These are phyloP conservation scores for Debaryomycetaceae sp. DNA, from an alignment of 1,139 yeast species.

Conservation along the genomic window DNA sequence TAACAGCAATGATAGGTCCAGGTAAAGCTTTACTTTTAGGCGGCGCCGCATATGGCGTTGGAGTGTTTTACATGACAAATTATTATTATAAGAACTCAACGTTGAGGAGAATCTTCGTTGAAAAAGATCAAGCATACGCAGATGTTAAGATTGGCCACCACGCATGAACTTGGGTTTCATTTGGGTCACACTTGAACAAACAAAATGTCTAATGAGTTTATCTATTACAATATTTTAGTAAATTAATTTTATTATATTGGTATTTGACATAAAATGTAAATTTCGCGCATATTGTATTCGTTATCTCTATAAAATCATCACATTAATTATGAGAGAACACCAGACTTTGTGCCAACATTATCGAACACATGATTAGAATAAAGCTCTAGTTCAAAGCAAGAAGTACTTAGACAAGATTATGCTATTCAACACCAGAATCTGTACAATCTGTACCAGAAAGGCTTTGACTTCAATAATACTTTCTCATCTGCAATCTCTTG, in stretches of 20 bases:
- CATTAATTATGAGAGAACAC: not conserved
- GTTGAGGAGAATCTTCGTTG: conserved; percentile 27
- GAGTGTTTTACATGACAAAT: conserved; percentile 34
- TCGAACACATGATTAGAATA: not conserved
- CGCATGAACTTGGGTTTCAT: too few species aligned
- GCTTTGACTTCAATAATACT: conserved; percentile 21
- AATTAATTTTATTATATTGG: too few species aligned
- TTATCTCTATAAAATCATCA: not conserved
- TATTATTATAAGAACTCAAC: conserved; percentile 30
- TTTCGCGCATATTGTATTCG: not conserved
- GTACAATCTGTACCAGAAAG: conserved; percentile 33
- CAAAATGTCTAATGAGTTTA: too few species aligned
- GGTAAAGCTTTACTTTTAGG: conserved; percentile 30
- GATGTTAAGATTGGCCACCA: conserved; percentile 19
- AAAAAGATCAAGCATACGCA: conserved; percentile 29
- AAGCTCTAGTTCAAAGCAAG: too few species aligned
- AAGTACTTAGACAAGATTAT: too few species aligned
- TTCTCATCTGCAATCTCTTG: conserved; percentile 46
- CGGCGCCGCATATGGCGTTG: conserved; percentile 33
- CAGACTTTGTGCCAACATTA: not conserved
- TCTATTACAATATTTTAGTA: too few species aligned
- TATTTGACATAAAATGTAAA: too few species aligned
- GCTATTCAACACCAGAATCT: conserved; percentile 32
- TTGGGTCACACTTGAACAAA: too few species aligned
- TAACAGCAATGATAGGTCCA: conserved; percentile 16